Conservation (phyloP, 1,139 yeast genomes). For the Hansenula anomala region DNA sequence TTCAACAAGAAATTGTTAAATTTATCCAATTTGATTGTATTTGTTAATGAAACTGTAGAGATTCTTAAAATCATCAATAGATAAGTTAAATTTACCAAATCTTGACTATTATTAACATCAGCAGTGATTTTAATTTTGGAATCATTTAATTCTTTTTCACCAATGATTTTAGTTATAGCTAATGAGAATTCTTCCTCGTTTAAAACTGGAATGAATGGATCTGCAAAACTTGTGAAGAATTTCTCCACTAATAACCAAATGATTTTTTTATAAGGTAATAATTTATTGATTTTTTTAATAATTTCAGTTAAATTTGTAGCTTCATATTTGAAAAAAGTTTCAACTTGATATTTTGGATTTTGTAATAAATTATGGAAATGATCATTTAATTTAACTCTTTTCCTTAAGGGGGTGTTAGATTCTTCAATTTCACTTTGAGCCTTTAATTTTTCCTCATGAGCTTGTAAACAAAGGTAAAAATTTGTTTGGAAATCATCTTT, state of each 20-base stretch:
- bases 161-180: conserved; percentile 10
- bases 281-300: conserved; percentile 10
- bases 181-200: conserved; percentile 8
- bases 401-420: not conserved
- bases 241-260: conserved; percentile 18
- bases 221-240: conserved; percentile 11
- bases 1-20: conserved; percentile 7
- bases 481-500: conserved; percentile 15
- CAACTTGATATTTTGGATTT: conserved; percentile 12
- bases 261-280: conserved; percentile 15
- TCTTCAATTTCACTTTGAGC: not conserved
- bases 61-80: conserved; percentile 14
- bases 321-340: conserved; percentile 13
- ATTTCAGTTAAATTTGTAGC: conserved; percentile 12
- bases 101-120: conserved; percentile 8
- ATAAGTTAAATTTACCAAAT: conserved; percentile 9
- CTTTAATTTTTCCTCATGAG: conserved; percentile 4
- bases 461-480: conserved; percentile 11
- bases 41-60: conserved; percentile 12
- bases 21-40: conserved; percentile 11
- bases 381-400: conserved; percentile 5
- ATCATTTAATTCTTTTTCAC: conserved; percentile 10
- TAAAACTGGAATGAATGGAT: conserved; percentile 14
- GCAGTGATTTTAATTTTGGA: conserved; percentile 8
- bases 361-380: conserved; percentile 13